A percentile compares a stretch with the other conserved stretches of the same genome.
Conservation (phyloP, 1,284 basidiomycete genomes). For the Flammula alnicola region DNA sequence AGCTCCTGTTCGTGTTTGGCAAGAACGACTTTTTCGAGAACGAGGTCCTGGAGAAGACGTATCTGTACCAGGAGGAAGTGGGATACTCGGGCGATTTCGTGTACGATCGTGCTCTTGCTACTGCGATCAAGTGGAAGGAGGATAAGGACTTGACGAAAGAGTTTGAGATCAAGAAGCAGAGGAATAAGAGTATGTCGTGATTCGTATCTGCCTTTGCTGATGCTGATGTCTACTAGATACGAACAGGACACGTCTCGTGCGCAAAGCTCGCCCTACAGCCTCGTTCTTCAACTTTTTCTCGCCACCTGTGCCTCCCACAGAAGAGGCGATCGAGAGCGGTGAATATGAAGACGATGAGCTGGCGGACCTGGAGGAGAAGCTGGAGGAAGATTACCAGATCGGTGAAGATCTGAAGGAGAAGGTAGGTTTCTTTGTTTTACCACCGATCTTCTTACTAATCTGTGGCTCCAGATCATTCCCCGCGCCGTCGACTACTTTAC, state of each 20-base stretch:
- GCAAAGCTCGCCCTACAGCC: slow-evolving; percentile 86
- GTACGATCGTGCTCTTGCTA: slow-evolving; percentile 92
- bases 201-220: slow-evolving; percentile 8
- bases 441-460: slow-evolving; percentile 2
- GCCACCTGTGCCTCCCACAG: slow-evolving; percentile 79
- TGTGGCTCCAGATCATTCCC: slow-evolving; percentile 76
- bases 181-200: slow-evolving; percentile 87
- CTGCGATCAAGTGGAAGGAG: slow-evolving; percentile 95
- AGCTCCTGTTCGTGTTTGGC: slow-evolving; percentile 83
- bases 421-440: slow-evolving; percentile 41
- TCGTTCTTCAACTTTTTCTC: slow-evolving; percentile 99
- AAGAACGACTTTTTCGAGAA: slow-evolving; percentile 92
- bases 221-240: slow-evolving; percentile 63
- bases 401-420: slow-evolving; percentile 99
- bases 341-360: slow-evolving; percentile 87
- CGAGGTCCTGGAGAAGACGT: slow-evolving; percentile 87
- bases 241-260: slow-evolving; percentile 90
- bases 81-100: slow-evolving; percentile 95
- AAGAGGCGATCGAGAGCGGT: slow-evolving; percentile 73
- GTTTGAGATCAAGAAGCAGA: slow-evolving; percentile 98
- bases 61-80: slow-evolving; percentile 93
- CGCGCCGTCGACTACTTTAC: slow-evolving; percentile 96
- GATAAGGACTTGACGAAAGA: slow-evolving; percentile 98
- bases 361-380: slow-evolving; percentile 88
- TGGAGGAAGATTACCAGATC: slow-evolving; percentile 98